These are phyloP conservation scores for Eucalyptus globulus DNA, from an alignment of 345 rosid genomes.

Conservation along the genomic window DNA sequence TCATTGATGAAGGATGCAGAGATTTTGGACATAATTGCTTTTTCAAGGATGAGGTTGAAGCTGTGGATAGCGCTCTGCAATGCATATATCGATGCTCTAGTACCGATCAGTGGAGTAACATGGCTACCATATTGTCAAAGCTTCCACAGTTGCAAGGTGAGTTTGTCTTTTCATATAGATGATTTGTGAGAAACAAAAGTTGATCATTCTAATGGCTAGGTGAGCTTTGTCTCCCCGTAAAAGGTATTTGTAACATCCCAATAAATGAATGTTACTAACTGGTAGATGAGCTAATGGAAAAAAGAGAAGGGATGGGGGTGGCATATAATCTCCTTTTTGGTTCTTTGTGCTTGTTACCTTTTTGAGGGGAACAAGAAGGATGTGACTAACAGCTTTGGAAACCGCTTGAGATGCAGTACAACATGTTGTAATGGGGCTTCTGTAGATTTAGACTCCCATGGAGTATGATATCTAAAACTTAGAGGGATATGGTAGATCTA, in stretches of 20 bases:
- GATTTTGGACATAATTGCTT: constrained; percentile 34
- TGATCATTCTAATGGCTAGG: neutral
- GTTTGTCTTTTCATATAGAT: neutral
- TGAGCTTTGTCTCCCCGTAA: neutral
- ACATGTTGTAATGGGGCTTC: neutral
- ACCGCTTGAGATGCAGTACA: neutral
- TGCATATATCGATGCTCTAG: constrained; percentile 64
- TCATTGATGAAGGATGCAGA: constrained; percentile 78
- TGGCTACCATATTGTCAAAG: constrained; percentile 72
- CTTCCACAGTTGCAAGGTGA: constrained; percentile 73
- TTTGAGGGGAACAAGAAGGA: neutral
- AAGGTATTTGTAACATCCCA: neutral
- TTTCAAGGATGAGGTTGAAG: constrained; percentile 70
- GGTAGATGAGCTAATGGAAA: neutral
- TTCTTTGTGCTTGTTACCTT: neutral
- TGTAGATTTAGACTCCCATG: neutral
- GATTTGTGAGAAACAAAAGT: neutral
- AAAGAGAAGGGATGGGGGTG: neutral
- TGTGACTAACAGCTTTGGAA: neutral
- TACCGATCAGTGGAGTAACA: constrained; percentile 77
- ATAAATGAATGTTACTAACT: neutral
- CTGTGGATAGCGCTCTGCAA: constrained; percentile 69
- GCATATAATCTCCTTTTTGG: neutral
- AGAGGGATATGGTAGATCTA: neutral
- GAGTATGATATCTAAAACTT: neutral